Evolutionary conservation across 306 rosid species (phyloP).

Genomic region (Sophora flavescens): DNA sequence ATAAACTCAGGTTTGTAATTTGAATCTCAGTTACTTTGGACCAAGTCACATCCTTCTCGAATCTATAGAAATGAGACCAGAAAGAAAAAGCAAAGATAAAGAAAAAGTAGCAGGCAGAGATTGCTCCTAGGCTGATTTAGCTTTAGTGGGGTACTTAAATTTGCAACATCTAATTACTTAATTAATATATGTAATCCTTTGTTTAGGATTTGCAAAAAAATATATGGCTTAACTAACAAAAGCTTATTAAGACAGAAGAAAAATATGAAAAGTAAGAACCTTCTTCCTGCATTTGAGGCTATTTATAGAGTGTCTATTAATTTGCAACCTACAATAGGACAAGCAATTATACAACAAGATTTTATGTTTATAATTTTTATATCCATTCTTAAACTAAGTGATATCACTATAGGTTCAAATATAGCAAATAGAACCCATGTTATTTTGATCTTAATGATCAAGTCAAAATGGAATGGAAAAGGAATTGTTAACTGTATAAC

Average conservation of each 20-base stretch:
- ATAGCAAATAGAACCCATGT: slow-evolving; percentile 25
- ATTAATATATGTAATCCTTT: slow-evolving; percentile 26
- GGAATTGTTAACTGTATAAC: slow-evolving; percentile 29
- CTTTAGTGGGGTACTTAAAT: slow-evolving; percentile 49
- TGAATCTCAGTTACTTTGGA: slow-evolving; percentile 73
- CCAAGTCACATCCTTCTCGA: slow-evolving; percentile 77
- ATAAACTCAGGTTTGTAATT: slow-evolving; percentile 50
- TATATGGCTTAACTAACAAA: slow-evolving; percentile 40
- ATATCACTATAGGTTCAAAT: slow-evolving; percentile 43
- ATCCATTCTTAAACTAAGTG: background rate
- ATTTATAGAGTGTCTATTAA: slow-evolving; percentile 1
- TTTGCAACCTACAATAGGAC: slow-evolving; percentile 14
- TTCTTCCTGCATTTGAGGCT: slow-evolving; percentile 21
- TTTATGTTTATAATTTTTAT: background rate
- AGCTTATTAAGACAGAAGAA: slow-evolving; percentile 29
- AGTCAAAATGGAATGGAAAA: slow-evolving; percentile 37
- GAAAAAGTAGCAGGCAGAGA: slow-evolving; percentile 63
- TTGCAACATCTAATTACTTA: slow-evolving; percentile 35
- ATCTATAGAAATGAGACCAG: slow-evolving; percentile 66
- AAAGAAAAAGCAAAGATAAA: slow-evolving; percentile 65
- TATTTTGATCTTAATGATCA: slow-evolving; percentile 38
- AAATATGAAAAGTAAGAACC: slow-evolving; percentile 20
- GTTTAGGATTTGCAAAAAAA: slow-evolving; percentile 38
- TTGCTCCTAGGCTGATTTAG: slow-evolving; percentile 58
- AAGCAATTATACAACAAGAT: slow-evolving; percentile 4